A percentile compares a stretch with the other conserved stretches of the same genome.
phyloP scores from a whole-genome alignment of 208 protist species.

The Leishmania guyanensis region DNA sequence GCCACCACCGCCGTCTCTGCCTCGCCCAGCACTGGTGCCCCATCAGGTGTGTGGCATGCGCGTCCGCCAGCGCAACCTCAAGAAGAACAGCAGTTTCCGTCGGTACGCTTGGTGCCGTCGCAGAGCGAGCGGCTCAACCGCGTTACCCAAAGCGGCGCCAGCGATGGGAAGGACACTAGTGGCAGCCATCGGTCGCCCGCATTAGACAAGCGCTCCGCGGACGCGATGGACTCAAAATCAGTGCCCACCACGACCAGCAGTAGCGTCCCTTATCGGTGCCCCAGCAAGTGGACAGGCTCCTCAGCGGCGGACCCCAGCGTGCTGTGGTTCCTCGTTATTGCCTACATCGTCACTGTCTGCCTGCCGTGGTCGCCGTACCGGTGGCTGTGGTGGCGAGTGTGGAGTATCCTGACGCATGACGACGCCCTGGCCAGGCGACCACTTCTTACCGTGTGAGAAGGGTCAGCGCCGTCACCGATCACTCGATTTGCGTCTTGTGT shows the following conservation, averaged over 20 bases:
- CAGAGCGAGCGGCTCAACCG: conserved; percentile 9
- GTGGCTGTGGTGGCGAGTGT: conserved; percentile 47
- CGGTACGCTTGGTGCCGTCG: not conserved
- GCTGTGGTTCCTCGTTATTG: conserved; percentile 44
- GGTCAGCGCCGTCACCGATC: not conserved
- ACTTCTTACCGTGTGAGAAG: conserved; percentile 46
- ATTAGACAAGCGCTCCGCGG: not conserved
- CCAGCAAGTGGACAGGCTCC: not conserved
- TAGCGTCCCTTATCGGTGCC: not conserved
- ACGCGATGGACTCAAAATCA: conserved; percentile 1
- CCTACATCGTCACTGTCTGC: conserved; percentile 41
- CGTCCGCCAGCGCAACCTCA: not conserved
- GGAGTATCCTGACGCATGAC: conserved; percentile 55
- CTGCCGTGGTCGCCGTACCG: conserved; percentile 50
- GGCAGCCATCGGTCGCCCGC: not conserved
- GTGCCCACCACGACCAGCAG: not conserved
- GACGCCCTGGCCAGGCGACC: conserved; percentile 61
- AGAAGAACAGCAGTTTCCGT: not conserved
- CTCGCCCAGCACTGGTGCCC: not conserved
- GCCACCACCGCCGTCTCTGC: not conserved
- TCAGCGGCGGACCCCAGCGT: conserved; percentile 18
- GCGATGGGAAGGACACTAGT: not conserved
- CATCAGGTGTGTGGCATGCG: not conserved
- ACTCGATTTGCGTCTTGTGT: not conserved
- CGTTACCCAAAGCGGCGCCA: not conserved